Evolutionary conservation across 1,139 yeast species (phyloP), one percentile per base, ranked within the genome.

Genomic region (Taphrina sp.): DNA sequence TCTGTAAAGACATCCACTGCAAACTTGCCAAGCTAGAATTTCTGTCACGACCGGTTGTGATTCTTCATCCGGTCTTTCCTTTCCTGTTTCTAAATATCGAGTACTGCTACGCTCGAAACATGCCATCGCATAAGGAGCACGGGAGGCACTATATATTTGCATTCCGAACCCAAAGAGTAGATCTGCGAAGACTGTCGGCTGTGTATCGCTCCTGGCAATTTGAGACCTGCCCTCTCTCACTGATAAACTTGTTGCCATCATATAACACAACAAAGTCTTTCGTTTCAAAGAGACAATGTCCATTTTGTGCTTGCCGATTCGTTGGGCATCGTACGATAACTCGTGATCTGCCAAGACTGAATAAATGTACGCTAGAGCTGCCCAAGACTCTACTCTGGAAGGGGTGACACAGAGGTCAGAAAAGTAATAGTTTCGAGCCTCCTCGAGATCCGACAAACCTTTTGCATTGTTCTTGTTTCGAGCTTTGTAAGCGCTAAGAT

Each of bases 281-380:
- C 85, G 74, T 23, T 44, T 56, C 20, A 39, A 44, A n/a, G 43
- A 72, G 0, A 90, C 89, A 0, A 89, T 83, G 0, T 72, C 68
- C 2, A 72, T 71, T 63, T 85, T 85, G 61, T 83, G 76, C 5
- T 85, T 94, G 0, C 75, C 68, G 34, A 84, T 84, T 35, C 89
- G 70, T 65, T 90, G 96, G 0, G 96, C 83, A 0, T 92, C 85
- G 95, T 95, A 88, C 5, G 88, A 81, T 56, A 92, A 71, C 62
- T 87, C 96, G 67, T 88, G 95, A 62, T 90, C 97, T 0, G 85
- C 95, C 36, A 86, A 72, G 57, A 75, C 82, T 0, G 90, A 84
- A 63, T 79, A 89, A 0, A 94, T 83, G 66, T 84, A 92, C 0
- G 95, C 96, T 17, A 92, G 69, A 1, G 88, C 74, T 47, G 81